Evolutionary conservation across 306 rosid genomes (phyloP).

Genomic region (Trifolium fragiferum): DNA sequence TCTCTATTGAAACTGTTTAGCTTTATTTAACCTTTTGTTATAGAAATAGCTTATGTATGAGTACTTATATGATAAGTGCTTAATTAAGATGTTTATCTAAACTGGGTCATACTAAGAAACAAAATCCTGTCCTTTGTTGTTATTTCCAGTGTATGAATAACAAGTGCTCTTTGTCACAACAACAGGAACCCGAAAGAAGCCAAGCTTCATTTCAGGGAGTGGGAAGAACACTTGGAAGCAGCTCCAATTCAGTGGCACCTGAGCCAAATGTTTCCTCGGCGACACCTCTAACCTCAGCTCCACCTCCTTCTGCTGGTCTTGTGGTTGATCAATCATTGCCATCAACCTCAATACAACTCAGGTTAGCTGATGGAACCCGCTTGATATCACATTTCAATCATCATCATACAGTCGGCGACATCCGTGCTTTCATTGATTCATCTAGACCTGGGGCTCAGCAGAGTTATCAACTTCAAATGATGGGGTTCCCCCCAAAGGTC

Average conservation of each 20-base stretch:
- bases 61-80: not conserved
- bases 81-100: not conserved
- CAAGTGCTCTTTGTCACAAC: slow-evolving; percentile 22
- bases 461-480: slow-evolving; percentile 81
- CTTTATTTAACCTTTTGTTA: not conserved
- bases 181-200: slow-evolving; percentile 79
- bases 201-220: slow-evolving; percentile 81
- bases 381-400: slow-evolving; percentile 69
- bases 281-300: slow-evolving; percentile 47
- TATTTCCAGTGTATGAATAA: not conserved
- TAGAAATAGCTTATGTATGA: not conserved
- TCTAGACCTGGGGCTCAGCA: slow-evolving; percentile 68
- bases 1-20: not conserved
- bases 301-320: slow-evolving; percentile 51
- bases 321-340: slow-evolving; percentile 82
- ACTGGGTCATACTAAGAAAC: not conserved
- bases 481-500: slow-evolving; percentile 95
- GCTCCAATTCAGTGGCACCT: slow-evolving; percentile 62
- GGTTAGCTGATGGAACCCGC: slow-evolving; percentile 95
- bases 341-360: slow-evolving; percentile 80
- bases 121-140: slow-evolving; percentile 11
- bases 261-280: slow-evolving; percentile 48
- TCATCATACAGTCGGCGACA: slow-evolving; percentile 66
- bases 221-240: slow-evolving; percentile 94
- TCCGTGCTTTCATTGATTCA: slow-evolving; percentile 74